phyloP scores from a whole-genome alignment of 352 stramenopile species.

The Phytopythium chamaehyphon region DNA sequence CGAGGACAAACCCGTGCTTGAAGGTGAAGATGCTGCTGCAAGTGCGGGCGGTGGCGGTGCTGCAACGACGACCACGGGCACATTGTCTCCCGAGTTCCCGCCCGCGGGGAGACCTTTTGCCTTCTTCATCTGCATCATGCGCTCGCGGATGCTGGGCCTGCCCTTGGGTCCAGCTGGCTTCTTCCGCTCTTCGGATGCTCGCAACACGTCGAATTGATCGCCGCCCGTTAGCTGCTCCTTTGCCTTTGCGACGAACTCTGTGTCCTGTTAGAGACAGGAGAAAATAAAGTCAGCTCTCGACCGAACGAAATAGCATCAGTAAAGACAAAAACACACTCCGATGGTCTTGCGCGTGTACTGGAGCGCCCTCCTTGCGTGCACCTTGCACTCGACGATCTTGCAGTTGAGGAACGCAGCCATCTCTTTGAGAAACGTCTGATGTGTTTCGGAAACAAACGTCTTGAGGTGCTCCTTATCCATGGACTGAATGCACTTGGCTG shows the following conservation, averaged over 20 bases:
- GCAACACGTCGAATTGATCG: constrained; percentile 56
- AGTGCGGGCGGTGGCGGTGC: not conserved
- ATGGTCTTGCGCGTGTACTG: constrained; percentile 43
- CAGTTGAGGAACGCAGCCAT: constrained; percentile 59
- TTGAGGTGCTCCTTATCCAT: constrained; percentile 40
- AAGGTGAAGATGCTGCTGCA: constrained; percentile 12
- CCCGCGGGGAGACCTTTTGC: constrained; percentile 23
- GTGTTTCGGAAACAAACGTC: constrained; percentile 35
- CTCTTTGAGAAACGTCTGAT: constrained; percentile 45
- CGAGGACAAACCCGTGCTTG: constrained; percentile 9
- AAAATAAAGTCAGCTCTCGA: not conserved
- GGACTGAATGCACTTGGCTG: constrained; percentile 41
- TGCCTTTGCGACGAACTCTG: constrained; percentile 44
- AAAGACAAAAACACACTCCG: constrained; percentile 34
- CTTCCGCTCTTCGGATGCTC: constrained; percentile 48
- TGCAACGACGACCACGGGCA: constrained; percentile 22
- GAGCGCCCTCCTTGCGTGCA: constrained; percentile 38
- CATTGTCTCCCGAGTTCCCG: constrained; percentile 22
- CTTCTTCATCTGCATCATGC: constrained; percentile 54
- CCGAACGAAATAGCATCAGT: not conserved
- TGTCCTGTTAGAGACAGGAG: constrained; percentile 21
- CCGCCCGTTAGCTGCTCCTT: constrained; percentile 55
- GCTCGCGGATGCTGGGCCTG: constrained; percentile 44
- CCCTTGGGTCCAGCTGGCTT: constrained; percentile 7
- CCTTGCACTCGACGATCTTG: constrained; percentile 70